phyloP scores from a whole-genome alignment of 805 yeast genomes.

The Phaffomyces antillensis region DNA sequence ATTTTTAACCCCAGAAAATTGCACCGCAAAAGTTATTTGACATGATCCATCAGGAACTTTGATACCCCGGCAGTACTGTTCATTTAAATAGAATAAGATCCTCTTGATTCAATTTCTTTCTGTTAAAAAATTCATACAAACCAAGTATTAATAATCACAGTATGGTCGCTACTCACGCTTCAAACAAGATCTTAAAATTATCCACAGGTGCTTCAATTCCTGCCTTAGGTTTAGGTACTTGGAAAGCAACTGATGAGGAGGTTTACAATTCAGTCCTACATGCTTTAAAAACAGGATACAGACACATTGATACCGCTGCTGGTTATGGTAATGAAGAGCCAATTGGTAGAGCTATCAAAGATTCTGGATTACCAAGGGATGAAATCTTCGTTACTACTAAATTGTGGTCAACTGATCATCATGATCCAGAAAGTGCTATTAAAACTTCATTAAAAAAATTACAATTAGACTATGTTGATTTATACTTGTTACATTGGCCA shows the following conservation, averaged over 20 bases:
- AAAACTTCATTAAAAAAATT: slow-evolving; percentile 20
- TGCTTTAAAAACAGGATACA: slow-evolving; percentile 36
- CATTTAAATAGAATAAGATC: background rate
- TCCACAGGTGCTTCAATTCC: slow-evolving; percentile 48
- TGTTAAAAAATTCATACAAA: no score
- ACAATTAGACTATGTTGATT: slow-evolving; percentile 66
- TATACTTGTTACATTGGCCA: slow-evolving; percentile 83
- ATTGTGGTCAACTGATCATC: slow-evolving; percentile 44
- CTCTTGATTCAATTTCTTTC: no score
- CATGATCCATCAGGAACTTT: background rate
- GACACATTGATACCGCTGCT: slow-evolving; percentile 59
- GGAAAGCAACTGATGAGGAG: slow-evolving; percentile 3
- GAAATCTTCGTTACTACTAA: slow-evolving; percentile 39
- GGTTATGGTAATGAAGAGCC: slow-evolving; percentile 48
- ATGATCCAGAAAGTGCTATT: slow-evolving; percentile 45
- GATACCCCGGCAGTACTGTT: background rate
- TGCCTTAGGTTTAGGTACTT: slow-evolving; percentile 4
- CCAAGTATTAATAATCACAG: background rate
- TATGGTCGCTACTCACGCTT: slow-evolving; percentile 1
- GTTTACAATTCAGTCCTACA: slow-evolving; percentile 3
- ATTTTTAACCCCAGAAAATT: background rate
- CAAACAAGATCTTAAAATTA: slow-evolving; percentile 17
- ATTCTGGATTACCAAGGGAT: slow-evolving; percentile 5
- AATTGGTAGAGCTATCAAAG: slow-evolving; percentile 35
- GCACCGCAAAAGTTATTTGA: background rate